These are phyloP conservation scores for Nemania sp. DNA, from an alignment of 2,329 filamentous ascomycete genomes.

Conservation along the genomic window DNA sequence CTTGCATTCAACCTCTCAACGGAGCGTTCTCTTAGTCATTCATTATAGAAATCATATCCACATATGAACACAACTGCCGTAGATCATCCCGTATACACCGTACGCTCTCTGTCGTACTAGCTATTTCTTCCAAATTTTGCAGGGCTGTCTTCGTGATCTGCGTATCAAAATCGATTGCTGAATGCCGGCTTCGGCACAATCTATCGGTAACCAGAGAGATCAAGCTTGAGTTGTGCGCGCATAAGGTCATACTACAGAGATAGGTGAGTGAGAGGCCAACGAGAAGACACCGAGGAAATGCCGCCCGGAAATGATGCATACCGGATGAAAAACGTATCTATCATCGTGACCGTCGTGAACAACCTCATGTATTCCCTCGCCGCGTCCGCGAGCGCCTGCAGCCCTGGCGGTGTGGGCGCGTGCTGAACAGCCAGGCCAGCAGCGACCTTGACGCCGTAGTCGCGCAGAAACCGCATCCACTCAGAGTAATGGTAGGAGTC, in stretches of 20 bases:
- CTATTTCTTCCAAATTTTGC: neutral
- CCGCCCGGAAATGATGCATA: neutral
- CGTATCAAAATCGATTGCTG: neutral
- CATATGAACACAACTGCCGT: neutral
- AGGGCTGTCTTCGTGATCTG: neutral
- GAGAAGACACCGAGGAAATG: neutral
- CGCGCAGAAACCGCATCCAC: slow-evolving; percentile 22
- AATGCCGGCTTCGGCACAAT: neutral
- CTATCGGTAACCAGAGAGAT: neutral
- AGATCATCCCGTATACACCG: neutral
- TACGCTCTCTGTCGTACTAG: neutral
- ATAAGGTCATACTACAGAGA: neutral
- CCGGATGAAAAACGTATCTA: neutral
- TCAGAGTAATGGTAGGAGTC: slow-evolving; percentile 27
- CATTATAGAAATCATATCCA: neutral
- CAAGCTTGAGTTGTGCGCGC: neutral
- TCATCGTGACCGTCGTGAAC: neutral
- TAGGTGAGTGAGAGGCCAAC: neutral
- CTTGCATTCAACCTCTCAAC: too few species aligned
- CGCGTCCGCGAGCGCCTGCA: neutral
- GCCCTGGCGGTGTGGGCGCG: neutral
- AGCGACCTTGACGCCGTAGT: slow-evolving; percentile 33
- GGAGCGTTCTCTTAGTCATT: too few species aligned
- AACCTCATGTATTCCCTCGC: neutral
- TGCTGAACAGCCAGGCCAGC: slow-evolving; percentile 6